Evolutionary conservation across 148 eudicot genomes (phyloP).

Genomic region (Hydrangea macrophylla): DNA sequence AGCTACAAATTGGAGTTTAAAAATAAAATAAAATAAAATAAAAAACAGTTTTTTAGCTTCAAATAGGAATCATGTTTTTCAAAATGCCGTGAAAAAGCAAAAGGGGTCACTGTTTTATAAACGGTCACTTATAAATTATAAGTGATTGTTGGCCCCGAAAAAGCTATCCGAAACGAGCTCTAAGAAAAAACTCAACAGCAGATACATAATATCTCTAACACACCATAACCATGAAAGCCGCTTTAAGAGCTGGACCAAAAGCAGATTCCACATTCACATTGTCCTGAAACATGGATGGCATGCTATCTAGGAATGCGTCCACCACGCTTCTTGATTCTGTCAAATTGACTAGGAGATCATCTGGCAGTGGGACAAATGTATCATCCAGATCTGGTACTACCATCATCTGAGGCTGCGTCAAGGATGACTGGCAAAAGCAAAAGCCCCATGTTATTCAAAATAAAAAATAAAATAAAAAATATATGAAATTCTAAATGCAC

Average conservation of each 20-base stretch:
- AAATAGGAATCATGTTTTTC: too few relatives aligned
- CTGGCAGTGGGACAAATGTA: constrained; percentile 94
- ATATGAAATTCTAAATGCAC: too few relatives aligned
- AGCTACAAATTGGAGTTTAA: too few relatives aligned
- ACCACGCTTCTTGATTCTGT: constrained; percentile 94
- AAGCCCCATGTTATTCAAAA: constrained; percentile 21
- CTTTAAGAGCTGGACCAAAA: constrained; percentile 98
- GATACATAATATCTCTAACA: constrained; percentile 16
- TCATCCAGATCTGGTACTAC: constrained; percentile 93
- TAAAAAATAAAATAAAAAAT: too few relatives aligned
- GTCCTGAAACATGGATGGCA: constrained; percentile 89
- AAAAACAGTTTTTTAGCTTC: too few relatives aligned
- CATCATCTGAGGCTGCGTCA: constrained; percentile 99
- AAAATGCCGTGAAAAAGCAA: too few relatives aligned
- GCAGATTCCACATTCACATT: constrained; percentile 91
- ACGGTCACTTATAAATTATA: too few relatives aligned
- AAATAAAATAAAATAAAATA: too few relatives aligned
- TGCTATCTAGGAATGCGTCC: constrained; percentile 86
- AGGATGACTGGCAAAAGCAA: constrained; percentile 72
- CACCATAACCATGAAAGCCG: constrained; percentile 94
- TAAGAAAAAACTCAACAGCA: background rate
- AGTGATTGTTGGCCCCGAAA: too few relatives aligned
- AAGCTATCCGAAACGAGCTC: too few relatives aligned
- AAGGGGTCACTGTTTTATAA: too few relatives aligned
- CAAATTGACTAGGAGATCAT: constrained; percentile 97